These are phyloP conservation scores for Oemleria cerasiformis DNA, from an alignment of 306 rosid genomes.

Conservation along the genomic window DNA sequence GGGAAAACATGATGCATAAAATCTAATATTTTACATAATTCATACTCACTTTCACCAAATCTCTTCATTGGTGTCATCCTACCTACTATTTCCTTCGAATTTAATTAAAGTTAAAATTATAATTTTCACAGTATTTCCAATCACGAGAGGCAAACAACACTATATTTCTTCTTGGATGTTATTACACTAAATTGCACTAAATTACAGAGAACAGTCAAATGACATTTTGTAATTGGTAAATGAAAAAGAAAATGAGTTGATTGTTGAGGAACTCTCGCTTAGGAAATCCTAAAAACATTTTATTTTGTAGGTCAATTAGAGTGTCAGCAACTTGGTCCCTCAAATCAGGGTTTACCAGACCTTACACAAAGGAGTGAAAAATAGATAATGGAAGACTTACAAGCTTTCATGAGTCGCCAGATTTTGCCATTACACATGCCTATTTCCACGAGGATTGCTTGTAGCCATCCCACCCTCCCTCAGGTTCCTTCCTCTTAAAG, in stretches of 20 bases:
- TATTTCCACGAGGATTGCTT: constrained; percentile 62
- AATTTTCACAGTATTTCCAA: constrained; percentile 8
- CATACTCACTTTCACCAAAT: not conserved
- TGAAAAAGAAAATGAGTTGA: not conserved
- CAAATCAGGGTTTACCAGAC: constrained; percentile 16
- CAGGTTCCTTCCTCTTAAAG: constrained; percentile 73
- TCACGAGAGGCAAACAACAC: not conserved
- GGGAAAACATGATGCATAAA: not conserved
- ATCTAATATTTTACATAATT: not conserved
- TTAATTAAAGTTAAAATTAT: not conserved
- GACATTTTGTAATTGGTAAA: not conserved
- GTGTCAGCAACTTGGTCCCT: constrained; percentile 14
- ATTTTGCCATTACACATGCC: constrained; percentile 12
- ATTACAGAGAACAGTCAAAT: not conserved
- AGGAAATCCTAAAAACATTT: not conserved
- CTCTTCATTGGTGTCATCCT: not conserved
- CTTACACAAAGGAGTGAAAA: constrained; percentile 30
- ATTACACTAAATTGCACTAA: not conserved
- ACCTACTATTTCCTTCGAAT: not conserved
- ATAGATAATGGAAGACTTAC: constrained; percentile 48
- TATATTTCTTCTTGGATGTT: not conserved
- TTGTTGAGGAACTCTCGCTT: not conserved
- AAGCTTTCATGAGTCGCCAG: constrained; percentile 36
- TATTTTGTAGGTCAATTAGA: not conserved
- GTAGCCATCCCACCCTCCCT: constrained; percentile 67